Evolutionary conservation across 139 green algal genomes (phyloP).

Genomic region (Mychonastes homosphaera): DNA sequence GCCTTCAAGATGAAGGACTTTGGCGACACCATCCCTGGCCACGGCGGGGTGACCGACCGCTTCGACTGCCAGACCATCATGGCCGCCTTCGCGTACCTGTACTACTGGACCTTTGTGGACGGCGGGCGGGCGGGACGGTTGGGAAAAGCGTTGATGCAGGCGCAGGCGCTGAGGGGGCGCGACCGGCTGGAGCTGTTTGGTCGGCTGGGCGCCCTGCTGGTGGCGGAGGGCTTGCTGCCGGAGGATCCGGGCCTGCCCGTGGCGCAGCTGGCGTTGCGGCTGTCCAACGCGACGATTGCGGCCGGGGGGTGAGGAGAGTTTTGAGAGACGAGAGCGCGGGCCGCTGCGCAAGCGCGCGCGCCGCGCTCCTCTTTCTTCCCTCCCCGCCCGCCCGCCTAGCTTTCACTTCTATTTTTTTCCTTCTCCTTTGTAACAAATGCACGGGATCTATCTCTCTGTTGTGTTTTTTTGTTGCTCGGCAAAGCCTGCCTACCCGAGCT

Average conservation of each 20-base stretch:
- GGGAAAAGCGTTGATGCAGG: neutral
- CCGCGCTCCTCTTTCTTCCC: neutral
- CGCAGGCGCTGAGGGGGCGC: constrained; percentile 10
- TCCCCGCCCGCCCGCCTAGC: constrained; percentile 1
- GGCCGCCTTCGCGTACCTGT: constrained; percentile 91
- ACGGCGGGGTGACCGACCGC: constrained; percentile 94
- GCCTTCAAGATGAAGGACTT: constrained; percentile 99
- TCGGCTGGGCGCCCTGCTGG: constrained; percentile 53
- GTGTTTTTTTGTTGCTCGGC: no score
- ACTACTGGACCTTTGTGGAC: constrained; percentile 78
- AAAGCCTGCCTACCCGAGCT: no score
- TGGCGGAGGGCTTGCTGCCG: constrained; percentile 39
- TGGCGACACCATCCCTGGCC: constrained; percentile 91
- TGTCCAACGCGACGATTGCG: neutral
- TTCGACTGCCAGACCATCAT: constrained; percentile 99
- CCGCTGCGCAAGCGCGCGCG: neutral
- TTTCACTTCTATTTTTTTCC: no score
- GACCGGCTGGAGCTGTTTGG: constrained; percentile 50
- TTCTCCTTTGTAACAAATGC: no score
- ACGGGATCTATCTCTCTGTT: no score
- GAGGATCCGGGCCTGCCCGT: constrained; percentile 2
- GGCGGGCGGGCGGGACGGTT: neutral
- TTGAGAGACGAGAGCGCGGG: neutral
- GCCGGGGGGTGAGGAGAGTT: neutral
- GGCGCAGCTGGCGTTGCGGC: neutral